Evolutionary conservation across 1,284 basidiomycete species (phyloP).

Genomic region (Pisolithus thermaeus): DNA sequence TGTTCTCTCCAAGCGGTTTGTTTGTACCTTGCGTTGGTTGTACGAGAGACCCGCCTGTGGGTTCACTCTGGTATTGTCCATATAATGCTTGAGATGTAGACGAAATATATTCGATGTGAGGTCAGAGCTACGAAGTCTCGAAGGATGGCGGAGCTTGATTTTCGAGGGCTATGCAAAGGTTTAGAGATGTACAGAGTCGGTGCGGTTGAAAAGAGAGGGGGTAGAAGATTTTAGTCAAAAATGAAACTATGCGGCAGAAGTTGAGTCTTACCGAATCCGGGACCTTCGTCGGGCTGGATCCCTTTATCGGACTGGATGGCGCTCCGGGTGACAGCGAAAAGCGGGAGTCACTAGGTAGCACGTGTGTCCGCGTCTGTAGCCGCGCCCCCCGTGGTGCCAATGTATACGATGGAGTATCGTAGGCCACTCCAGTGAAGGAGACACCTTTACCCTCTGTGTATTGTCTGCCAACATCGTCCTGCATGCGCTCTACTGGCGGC

Average conservation of each 20-base stretch:
- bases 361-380: neutral
- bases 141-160: conserved; percentile 59
- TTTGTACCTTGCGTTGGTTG: neutral
- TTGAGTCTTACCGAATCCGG: neutral
- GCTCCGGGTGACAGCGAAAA: conserved; percentile 16
- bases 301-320: conserved; percentile 23
- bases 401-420: neutral
- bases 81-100: conserved; percentile 70
- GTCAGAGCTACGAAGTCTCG: conserved; percentile 54
- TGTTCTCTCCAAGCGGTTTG: neutral
- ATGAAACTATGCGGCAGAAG: neutral
- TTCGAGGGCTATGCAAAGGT: conserved; percentile 2
- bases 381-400: neutral
- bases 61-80: conserved; percentile 42
- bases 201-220: neutral
- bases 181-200: neutral
- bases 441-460: conserved; percentile 1
- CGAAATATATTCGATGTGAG: conserved; percentile 64
- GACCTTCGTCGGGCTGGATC: conserved; percentile 12
- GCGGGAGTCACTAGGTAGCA: neutral
- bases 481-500: conserved; percentile 7
- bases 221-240: neutral
- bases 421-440: conserved; percentile 1
- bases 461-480: conserved; percentile 5
- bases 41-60: neutral